Evolutionary conservation across 1,139 yeast species (phyloP).

Genomic region (Scheffersomyces parashehatae): DNA sequence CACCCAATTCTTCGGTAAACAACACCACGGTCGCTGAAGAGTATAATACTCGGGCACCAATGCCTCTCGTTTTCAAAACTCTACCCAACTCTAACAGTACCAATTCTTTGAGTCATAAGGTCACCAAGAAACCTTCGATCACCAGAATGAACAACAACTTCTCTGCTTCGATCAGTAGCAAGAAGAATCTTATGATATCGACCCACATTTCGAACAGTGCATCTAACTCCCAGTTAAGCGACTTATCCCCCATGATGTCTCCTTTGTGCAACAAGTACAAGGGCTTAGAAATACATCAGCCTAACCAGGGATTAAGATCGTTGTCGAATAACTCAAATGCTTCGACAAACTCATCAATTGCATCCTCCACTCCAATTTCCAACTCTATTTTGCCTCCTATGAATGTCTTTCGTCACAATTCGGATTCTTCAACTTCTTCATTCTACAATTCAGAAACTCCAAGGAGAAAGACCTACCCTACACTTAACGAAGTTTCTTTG

Average conservation of each 20-base stretch:
- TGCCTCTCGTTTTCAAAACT: conserved; percentile 13
- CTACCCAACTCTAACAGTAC: conserved; percentile 15
- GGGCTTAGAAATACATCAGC: conserved; percentile 17
- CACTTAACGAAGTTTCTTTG: conserved; percentile 16
- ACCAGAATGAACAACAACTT: conserved; percentile 16
- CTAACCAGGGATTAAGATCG: conserved; percentile 13
- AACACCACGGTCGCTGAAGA: conserved; percentile 8
- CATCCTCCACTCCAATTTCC: conserved; percentile 7
- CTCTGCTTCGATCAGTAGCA: conserved; percentile 9
- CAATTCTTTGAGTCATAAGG: conserved; percentile 15
- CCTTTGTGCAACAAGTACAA: conserved; percentile 24
- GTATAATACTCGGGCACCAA: conserved; percentile 14
- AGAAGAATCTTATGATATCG: conserved; percentile 20
- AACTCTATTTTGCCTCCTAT: conserved; percentile 21
- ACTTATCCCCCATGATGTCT: conserved; percentile 12
- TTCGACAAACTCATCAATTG: conserved; percentile 9
- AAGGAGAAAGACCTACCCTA: conserved; percentile 18
- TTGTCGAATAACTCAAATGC: conserved; percentile 14
- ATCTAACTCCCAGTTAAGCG: conserved; percentile 12
- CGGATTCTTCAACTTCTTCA: conserved; percentile 20
- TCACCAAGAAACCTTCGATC: conserved; percentile 23
- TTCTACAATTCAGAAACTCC: conserved; percentile 18
- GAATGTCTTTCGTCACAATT: conserved; percentile 29
- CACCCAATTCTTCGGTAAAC: conserved; percentile 19
- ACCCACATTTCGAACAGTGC: conserved; percentile 15